Evolutionary conservation across 768 basidiomycete genomes (phyloP).

Genomic region (Rhodotorula sphaerocarpa): DNA sequence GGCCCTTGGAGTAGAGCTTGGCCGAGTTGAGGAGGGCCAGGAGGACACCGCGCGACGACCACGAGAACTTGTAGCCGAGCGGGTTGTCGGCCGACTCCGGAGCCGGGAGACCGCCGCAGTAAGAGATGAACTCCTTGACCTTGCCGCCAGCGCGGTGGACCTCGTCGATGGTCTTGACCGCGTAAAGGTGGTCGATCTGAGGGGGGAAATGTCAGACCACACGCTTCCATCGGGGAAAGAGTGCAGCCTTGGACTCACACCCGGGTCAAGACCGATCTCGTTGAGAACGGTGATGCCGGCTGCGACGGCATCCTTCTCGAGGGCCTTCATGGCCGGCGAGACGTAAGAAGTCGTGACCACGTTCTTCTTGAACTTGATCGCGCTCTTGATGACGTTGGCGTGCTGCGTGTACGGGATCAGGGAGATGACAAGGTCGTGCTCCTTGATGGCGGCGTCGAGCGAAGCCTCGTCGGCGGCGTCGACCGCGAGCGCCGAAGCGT

Average conservation of each 20-base stretch:
- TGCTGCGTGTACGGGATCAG: conserved; percentile 94
- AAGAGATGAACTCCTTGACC: conserved; percentile 84
- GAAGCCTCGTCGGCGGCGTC: conserved; percentile 63
- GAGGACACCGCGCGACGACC: conserved; percentile 92
- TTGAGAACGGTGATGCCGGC: conserved; percentile 93
- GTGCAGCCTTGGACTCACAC: conserved; percentile 48
- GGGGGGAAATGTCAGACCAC: not conserved
- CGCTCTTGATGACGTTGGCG: conserved; percentile 78
- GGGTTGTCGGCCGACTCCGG: conserved; percentile 87
- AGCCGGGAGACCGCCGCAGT: conserved; percentile 92
- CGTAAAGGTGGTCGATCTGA: conserved; percentile 70
- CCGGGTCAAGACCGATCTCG: conserved; percentile 94
- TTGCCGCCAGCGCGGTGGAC: conserved; percentile 92
- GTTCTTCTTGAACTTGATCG: conserved; percentile 77
- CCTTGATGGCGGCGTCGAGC: conserved; percentile 71
- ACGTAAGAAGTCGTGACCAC: conserved; percentile 96
- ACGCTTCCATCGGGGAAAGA: not conserved
- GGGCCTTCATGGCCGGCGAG: conserved; percentile 77
- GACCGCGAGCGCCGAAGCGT: conserved; percentile 61
- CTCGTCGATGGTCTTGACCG: conserved; percentile 85
- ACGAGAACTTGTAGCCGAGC: conserved; percentile 97
- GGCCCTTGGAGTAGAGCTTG: conserved; percentile 57
- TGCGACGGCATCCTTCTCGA: conserved; percentile 68
- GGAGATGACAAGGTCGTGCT: conserved; percentile 86
- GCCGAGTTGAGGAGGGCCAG: conserved; percentile 88